Base-by-base conservation (phyloP, 2,329 filamentous ascomycete genomes). In the Aspergillus vadensis region DNA sequence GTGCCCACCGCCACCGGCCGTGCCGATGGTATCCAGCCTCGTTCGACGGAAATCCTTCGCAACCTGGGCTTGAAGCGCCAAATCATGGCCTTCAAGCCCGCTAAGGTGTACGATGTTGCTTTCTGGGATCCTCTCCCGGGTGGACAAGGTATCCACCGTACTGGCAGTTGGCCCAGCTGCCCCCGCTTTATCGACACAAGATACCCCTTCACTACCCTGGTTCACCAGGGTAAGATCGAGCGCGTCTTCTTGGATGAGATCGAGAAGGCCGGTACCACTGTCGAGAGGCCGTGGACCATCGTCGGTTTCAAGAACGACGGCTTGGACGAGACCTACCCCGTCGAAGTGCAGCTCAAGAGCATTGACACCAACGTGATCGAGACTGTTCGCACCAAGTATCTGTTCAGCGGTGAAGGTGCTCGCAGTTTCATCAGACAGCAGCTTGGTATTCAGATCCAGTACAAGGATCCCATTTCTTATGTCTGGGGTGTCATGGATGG, bases 1-100 rank as follows among this genome's bases (percentile, higher is more conserved):
- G 90, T 94, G 70, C 92, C 92, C 15, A 97, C 92, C 12, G 81
- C 86, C 2, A 96, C 92, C 19, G 92, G 92, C 56, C 90, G 92
- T 65, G 93, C 92, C 58, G 92, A 97, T 77, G 92, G 92, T 63
- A 96, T 97, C 60, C 92, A 97, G 79, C 92, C 92, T 39, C 88
- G 93, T 41, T 96, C 92, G 0, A 82, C 96, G 23, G 92, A 97
- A 69, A 85, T 97, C 15, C 82, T 97, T 51, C 87, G 90, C 55
- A 97, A 96, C 72, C 91, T 97, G 88, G 92, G 91, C 1, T 81
- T 97, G 59, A 96, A 97, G 80, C 86, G 91, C 48, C 86, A 87
- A 58, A 91, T 97, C 71, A 96, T 97, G 92, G 89, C 88, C 19
- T 84, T 94, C 71, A 86, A 92, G 65, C 93, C 93, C 6, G 92